Evolutionary conservation across 2,329 filamentous ascomycete genomes (phyloP).

Genomic region (Fusarium sp.): DNA sequence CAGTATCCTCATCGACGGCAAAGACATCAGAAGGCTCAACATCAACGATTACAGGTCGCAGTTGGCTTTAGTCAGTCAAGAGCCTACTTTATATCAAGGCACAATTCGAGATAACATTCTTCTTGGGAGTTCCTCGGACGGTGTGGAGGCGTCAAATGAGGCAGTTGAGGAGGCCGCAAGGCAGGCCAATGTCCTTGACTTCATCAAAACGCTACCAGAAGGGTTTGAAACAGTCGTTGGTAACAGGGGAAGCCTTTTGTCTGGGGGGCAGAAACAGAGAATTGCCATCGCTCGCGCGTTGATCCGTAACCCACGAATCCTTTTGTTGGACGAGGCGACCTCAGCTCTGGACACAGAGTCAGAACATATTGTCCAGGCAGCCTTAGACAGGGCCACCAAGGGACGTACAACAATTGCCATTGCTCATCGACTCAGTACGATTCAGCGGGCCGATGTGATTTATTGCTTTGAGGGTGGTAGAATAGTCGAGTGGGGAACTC

Average conservation of each 20-base stretch:
- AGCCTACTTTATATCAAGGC: conserved; percentile 55
- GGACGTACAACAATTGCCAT: conserved; percentile 93
- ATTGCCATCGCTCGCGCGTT: conserved; percentile 93
- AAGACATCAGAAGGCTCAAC: conserved; percentile 39
- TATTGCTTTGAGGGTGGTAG: conserved; percentile 93
- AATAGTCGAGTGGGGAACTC: conserved; percentile 87
- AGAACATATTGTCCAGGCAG: conserved; percentile 85
- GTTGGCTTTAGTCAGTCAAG: conserved; percentile 50
- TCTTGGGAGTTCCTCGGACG: conserved; percentile 63
- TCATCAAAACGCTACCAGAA: conserved; percentile 87
- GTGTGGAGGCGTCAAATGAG: conserved; percentile 76
- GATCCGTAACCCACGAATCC: conserved; percentile 90
- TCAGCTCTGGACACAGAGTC: conserved; percentile 82
- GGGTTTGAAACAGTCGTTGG: conserved; percentile 90
- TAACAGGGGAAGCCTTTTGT: conserved; percentile 86
- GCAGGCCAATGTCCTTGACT: conserved; percentile 94
- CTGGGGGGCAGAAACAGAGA: conserved; percentile 94
- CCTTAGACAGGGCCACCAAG: conserved; percentile 84
- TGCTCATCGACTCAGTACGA: conserved; percentile 90
- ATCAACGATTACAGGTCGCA: conserved; percentile 45
- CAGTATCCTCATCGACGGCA: conserved; percentile 6
- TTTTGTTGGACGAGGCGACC: conserved; percentile 87
- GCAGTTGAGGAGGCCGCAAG: conserved; percentile 83
- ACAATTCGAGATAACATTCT: conserved; percentile 66
- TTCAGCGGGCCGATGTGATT: conserved; percentile 93